These are phyloP conservation scores for Inonotus hispidus DNA, from an alignment of 1,284 basidiomycete genomes.

Conservation along the genomic window DNA sequence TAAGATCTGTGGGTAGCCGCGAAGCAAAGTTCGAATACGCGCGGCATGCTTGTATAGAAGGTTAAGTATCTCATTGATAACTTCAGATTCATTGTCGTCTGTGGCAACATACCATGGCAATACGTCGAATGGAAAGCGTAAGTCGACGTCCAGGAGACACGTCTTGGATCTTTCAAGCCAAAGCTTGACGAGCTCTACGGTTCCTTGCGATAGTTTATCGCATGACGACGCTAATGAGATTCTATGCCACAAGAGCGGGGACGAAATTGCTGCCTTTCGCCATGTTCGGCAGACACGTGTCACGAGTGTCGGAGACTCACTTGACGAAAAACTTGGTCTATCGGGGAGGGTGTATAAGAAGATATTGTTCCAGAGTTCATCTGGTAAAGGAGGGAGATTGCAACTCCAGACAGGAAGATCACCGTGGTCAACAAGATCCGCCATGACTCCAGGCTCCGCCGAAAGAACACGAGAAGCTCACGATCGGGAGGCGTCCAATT, in stretches of 20 bases:
- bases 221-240: background rate
- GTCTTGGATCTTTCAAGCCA: constrained; percentile 7
- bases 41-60: background rate
- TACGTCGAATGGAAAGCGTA: constrained; percentile 6
- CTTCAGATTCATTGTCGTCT: background rate
- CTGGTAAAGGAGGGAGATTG: background rate
- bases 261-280: constrained; percentile 5
- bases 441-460: background rate
- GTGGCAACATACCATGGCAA: constrained; percentile 9
- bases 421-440: background rate
- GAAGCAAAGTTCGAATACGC: constrained; percentile 5
- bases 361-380: constrained; percentile 8
- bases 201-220: background rate
- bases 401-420: background rate
- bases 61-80: background rate
- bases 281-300: constrained; percentile 7
- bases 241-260: constrained; percentile 8
- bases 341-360: background rate
- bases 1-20: constrained; percentile 3
- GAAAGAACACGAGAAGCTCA: background rate
- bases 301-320: background rate
- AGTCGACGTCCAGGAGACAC: constrained; percentile 7
- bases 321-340: background rate
- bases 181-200: constrained; percentile 2
- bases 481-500: background rate